Evolutionary conservation across 768 basidiomycete species (phyloP), one percentile per base, ranked within the genome.

Genomic region (Sporobolomyces phaffii): DNA sequence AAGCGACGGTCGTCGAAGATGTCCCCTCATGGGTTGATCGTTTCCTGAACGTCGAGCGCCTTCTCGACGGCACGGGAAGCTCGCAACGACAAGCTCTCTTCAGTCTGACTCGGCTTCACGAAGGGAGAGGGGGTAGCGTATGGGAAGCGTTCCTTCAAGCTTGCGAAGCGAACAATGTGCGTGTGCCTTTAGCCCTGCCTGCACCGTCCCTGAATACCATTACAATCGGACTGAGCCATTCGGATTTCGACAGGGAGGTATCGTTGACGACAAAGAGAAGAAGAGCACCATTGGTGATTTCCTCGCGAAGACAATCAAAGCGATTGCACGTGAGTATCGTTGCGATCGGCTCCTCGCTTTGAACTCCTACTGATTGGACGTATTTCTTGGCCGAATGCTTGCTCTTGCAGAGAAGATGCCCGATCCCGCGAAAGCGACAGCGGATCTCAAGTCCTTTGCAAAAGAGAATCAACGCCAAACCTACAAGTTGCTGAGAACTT

Each of bases 101-200:
- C 17, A 76, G 75, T 14, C 76, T 92, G 62, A 84, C 86, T 8
- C 83, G 84, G 8, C 74, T 98, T 34, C 86, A 85, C 67, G 78
- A 81, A 8, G 33, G 22, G 40, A 24, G 47, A n/a, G 88, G 87
- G 20, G 86, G 91, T 31, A 84, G 82, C 49, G 65, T 84, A 31
- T 90, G 82, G 73, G 85, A 89, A 49, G 81, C 82, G 40, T 93
- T 85, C 77, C 60, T 96, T 14, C 81, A 86, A 13, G 81, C 81
- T 45, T 96, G 90, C 76, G 82, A 89, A 65, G 82, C 85, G 52
- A 84, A 92, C 75, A 98, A 97, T 74, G 93, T 93, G 67, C 28
- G 71, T 22, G n/a, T 34, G 13, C 36, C 17, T 47, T 18, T 10
- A 31, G 14, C 0, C 2, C 28, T 13, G 40, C 18, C 24, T 11